Evolutionary conservation across 2,329 filamentous ascomycete genomes (phyloP).

Genomic region (Pyrenophora seminiperda): DNA sequence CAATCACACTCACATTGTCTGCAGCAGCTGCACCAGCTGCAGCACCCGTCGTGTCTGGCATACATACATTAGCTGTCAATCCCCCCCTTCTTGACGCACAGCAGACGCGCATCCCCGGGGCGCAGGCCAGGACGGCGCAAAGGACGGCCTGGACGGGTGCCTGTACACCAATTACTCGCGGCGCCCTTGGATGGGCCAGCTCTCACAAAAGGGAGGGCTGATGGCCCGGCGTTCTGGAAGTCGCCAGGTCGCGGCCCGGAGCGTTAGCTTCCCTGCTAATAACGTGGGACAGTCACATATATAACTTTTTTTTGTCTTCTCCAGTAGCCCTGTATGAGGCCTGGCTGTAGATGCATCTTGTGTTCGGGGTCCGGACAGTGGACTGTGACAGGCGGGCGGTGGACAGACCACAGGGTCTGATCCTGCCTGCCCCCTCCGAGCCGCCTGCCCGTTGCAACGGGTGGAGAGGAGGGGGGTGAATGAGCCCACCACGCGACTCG

Average conservation of each 20-base stretch:
- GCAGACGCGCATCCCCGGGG: too few relatives aligned
- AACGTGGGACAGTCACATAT: constrained; percentile 9
- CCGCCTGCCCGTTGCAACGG: constrained; percentile 1
- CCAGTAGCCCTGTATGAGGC: background rate
- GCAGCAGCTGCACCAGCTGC: too few relatives aligned
- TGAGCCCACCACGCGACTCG: constrained; percentile 17
- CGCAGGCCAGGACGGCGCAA: too few relatives aligned
- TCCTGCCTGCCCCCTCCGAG: background rate
- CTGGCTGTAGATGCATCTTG: background rate
- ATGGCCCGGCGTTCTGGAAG: constrained; percentile 12
- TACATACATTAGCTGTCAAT: too few relatives aligned
- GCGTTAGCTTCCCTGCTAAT: constrained; percentile 24
- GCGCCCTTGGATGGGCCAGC: background rate
- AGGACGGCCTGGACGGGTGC: too few relatives aligned
- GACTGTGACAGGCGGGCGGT: too few relatives aligned
- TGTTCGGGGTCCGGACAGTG: too few relatives aligned
- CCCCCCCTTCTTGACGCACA: too few relatives aligned
- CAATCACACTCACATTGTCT: too few relatives aligned
- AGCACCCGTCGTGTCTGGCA: too few relatives aligned
- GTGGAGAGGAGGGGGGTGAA: constrained; percentile 10
- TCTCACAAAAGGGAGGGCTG: background rate
- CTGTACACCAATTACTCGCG: too few relatives aligned
- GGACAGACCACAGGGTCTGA: too few relatives aligned
- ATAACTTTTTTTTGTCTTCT: background rate
- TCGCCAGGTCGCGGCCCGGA: constrained; percentile 21